A percentile compares a stretch with the other conserved stretches of the same genome.
These are phyloP conservation scores for Russula virescens DNA, from an alignment of 768 basidiomycete species.

Conservation along the genomic window DNA sequence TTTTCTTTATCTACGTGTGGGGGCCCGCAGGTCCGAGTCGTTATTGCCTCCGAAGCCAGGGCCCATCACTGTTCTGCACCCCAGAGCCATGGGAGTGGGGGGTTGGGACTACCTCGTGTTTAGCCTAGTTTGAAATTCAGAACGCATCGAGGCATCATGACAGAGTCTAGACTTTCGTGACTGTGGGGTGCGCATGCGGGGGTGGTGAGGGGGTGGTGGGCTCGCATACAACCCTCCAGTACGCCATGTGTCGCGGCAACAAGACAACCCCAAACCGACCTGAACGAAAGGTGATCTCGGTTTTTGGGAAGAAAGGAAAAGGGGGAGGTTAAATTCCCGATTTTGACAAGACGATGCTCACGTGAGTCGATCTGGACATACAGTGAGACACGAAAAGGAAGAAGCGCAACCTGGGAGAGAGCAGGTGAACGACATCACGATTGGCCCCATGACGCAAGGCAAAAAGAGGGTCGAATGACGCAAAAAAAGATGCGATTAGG, in stretches of 20 bases:
- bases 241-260: too few species aligned
- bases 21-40: too few species aligned
- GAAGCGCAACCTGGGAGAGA: not conserved
- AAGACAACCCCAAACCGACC: too few species aligned
- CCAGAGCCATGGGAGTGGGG: not conserved
- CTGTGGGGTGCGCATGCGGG: not conserved
- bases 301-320: too few species aligned
- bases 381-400: not conserved
- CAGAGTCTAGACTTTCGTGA: conserved; percentile 7
- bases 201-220: not conserved
- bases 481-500: not conserved
- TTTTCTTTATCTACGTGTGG: not conserved
- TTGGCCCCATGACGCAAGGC: conserved; percentile 10
- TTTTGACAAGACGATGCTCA: too few species aligned
- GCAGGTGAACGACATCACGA: too few species aligned
- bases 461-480: not conserved
- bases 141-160: not conserved
- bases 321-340: too few species aligned
- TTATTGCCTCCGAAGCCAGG: not conserved
- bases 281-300: too few species aligned
- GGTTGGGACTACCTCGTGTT: not conserved
- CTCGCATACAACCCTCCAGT: not conserved
- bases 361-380: not conserved
- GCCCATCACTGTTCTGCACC: too few species aligned
- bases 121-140: not conserved